Conservation (phyloP, 345 rosid species). For the Litchi chinensis region DNA sequence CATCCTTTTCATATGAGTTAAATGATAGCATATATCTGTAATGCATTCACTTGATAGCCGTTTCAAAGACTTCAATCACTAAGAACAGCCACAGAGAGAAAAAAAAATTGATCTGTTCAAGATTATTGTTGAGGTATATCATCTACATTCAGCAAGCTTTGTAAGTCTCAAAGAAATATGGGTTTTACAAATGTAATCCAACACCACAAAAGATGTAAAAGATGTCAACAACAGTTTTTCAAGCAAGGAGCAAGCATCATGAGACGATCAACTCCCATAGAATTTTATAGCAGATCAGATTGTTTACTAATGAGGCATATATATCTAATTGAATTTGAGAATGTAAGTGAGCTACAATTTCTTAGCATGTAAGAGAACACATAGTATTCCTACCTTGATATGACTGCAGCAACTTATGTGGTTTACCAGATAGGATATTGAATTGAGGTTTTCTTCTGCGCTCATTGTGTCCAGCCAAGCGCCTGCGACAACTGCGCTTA, state of each 20-base stretch:
- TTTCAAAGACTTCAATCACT: too few species aligned
- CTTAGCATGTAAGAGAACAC: background rate
- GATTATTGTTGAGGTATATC: background rate
- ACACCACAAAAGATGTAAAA: background rate
- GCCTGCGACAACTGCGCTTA: conserved; percentile 52
- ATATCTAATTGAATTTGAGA: background rate
- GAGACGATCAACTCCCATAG: background rate
- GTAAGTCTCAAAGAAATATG: background rate
- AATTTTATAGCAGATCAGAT: background rate
- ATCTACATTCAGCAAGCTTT: background rate
- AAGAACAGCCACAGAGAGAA: too few species aligned
- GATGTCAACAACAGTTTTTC: background rate
- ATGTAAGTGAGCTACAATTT: background rate
- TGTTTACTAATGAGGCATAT: background rate
- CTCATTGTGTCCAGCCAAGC: conserved; percentile 49
- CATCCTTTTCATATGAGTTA: too few species aligned
- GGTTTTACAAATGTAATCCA: background rate
- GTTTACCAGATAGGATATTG: conserved; percentile 30
- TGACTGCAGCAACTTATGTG: conserved; percentile 26
- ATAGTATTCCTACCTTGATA: conserved; percentile 31
- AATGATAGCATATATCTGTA: background rate
- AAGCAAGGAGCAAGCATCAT: background rate
- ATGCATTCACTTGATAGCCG: background rate
- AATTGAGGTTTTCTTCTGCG: conserved; percentile 47
- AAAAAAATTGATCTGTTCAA: background rate